Evolutionary conservation across 495 filamentous ascomycete species (phyloP).

Genomic region (Penicillium goetzii): DNA sequence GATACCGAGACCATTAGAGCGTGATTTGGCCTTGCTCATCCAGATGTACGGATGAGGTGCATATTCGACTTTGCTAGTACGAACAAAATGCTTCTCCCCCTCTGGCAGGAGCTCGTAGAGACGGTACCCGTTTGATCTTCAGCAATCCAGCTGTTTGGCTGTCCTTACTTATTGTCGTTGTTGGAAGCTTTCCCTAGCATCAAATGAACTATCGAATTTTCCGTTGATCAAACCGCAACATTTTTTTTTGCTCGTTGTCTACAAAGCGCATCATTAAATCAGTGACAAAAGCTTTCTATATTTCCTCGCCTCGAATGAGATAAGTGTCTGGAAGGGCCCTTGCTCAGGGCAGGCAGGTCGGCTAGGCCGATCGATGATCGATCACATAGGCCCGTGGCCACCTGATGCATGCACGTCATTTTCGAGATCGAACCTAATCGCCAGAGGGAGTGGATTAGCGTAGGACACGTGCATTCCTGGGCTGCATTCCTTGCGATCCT

Average conservation of each 20-base stretch:
- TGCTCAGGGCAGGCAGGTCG: neutral
- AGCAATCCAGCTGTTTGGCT: too few species aligned
- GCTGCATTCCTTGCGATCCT: slow-evolving; percentile 25
- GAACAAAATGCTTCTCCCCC: slow-evolving; percentile 64
- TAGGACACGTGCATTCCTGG: slow-evolving; percentile 28
- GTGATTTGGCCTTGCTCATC: slow-evolving; percentile 61
- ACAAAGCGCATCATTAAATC: neutral
- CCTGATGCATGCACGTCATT: neutral
- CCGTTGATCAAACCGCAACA: too few species aligned
- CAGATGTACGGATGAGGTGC: slow-evolving; percentile 75
- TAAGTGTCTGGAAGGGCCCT: neutral
- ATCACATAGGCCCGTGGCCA: neutral
- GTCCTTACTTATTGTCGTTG: too few species aligned
- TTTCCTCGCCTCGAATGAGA: neutral
- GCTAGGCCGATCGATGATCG: neutral
- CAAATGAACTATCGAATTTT: too few species aligned
- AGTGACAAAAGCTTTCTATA: neutral
- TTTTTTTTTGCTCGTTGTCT: too few species aligned
- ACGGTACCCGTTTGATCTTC: slow-evolving; percentile 59
- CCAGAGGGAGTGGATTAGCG: slow-evolving; percentile 12
- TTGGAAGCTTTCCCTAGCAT: too few species aligned
- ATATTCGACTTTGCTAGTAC: slow-evolving; percentile 63
- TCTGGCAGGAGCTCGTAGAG: slow-evolving; percentile 64
- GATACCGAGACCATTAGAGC: neutral
- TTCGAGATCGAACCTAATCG: neutral